Base-by-base conservation (phyloP, 1,284 basidiomycete genomes). In the Moesziomyces globuligerus region DNA sequence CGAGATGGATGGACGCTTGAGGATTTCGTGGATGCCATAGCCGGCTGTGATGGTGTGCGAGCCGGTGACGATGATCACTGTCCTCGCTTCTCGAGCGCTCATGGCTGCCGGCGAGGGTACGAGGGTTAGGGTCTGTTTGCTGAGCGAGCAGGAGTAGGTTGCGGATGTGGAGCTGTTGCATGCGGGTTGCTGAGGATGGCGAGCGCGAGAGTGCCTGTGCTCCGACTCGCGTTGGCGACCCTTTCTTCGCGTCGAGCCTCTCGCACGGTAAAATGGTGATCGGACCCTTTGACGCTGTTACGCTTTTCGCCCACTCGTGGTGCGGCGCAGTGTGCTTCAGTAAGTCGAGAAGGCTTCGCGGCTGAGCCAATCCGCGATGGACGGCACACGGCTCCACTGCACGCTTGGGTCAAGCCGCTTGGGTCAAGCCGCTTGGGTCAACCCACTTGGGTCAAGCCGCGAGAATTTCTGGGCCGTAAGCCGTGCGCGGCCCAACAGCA, bases 31-130 rank as follows among this genome's bases (percentile, higher is more conserved):
- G 15, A 94, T 86, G 40, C 93, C 92, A 34, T 91, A 85, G 7
- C 91, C 90, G 41, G 90, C 92, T 32, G 90, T 87, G 54, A 94
- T 84, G 45, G 86, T 82, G 9, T 90, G 85, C 38, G 89, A 87
- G 11, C 89, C 90, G 83, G 93, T 92, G 80, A 94, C 87, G 81
- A 94, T 85, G 64, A 93, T 87, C 46, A 93, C 87, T 48, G 88
- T 89, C 51, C 90, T 87, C 82, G 93, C 91, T 81, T 92, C 90
- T 81, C 92, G 90, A 39, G 88, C 62, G n/a, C 58, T 67, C 69
- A 72, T 68, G 3, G 21, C 55, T 38, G 48, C 20, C 10, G 39
- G 21, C 17, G 32, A 48, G 38, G 21, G 20, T 17, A 4, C 28
- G 21, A 45, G 37, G 26, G 36, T 37, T 21, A 11, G 25, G 24